Evolutionary conservation across 768 basidiomycete species (phyloP), one percentile per base, ranked within the genome.

Genomic region (Xerocomellus dryophilus): DNA sequence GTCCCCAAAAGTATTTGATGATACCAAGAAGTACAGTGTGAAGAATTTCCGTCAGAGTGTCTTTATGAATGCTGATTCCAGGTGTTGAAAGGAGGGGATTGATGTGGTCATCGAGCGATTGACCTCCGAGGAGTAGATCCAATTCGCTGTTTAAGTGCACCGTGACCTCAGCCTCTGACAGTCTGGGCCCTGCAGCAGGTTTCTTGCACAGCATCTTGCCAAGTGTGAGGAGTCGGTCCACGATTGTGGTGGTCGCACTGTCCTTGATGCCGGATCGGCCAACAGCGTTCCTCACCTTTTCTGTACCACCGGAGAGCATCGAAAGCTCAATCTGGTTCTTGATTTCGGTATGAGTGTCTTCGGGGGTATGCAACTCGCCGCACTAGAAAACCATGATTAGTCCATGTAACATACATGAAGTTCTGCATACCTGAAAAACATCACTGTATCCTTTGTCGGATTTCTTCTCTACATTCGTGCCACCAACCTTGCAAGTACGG

Each of bases 221-320:
- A 71, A 32, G 75, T 63, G 43, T 59, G 54, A 38, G 73, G 39
- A 46, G 65, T 7, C 39, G 73, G 66, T 63, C 72, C 0, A 61
- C 71, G 2, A 76, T 48, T 0, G 49, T 27, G 15, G 76, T 66
- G 25, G 67, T 64, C 1, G 60, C 49, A 0, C 70, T 61, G 7
- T 77, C 63, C 12, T 71, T 56, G 5, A 54, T 34, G 0, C 76
- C 75, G 44, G 78, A 74, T 47, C 75, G 71, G 1, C 72, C 71
- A 39, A 78, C 10, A 2, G 40, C 12, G 0, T 18, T 45, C 7
- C 29, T 57, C 0, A 65, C 45, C 14, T 65, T 65, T 1, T 57
- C 50, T 0, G 39, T 61, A 1, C 50, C 59, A 17, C 57, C 53
- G 8, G 57, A 45, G 0, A 46, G 18, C 43, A 12, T 56, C 0